Base-by-base conservation (phyloP, 2,329 filamentous ascomycete genomes). In the Lasiodiplodia gonubiensis region DNA sequence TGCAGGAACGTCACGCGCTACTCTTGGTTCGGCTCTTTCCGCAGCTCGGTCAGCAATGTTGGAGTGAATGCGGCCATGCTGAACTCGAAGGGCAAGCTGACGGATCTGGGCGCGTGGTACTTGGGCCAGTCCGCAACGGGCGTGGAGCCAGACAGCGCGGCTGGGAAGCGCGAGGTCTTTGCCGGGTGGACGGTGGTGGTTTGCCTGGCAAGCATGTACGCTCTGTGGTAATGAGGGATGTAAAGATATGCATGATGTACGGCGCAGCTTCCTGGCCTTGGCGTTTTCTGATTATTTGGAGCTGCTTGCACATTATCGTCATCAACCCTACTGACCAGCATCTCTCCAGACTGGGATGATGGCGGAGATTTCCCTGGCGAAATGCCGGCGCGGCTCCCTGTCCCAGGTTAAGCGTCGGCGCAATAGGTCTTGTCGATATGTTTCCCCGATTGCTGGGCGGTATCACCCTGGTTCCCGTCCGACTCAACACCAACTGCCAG, bases 61-160 rank as follows among this genome's bases (percentile, higher is more conserved):
- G 92, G 92, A 0, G 84, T 88, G 3, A 92, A 93, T 69, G 88
- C 85, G 1, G 86, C 88, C 0, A 90, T 95, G 82, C 82, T 94
- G 55, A 89, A 88, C 73, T 81, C 86, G 51, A 82, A 86, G 18
- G 92, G 92, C 51, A 74, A 87, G 69, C 80, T 95, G 70, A 94
- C 92, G 1, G 88, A 92, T 71, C 90, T 94, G 70, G 92, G 92
- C 0, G 85, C 86, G 2, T 91, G 89, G 89, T 95, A 94, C 76
- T 77, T 95, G n/a, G 88, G 92, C 69, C 74, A 84, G 64, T 48
- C 70, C 33, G 76, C 75, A 10, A 80, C 77, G 14, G 77, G 78
- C 14, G 77, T 78, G 61, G 69, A 77, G 37, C 79, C 80, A 18
- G 72, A 77, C 67, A 74, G 77, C 49, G 71, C 70, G 53, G 73